Base-by-base conservation (phyloP, 2,329 filamentous ascomycete species). In the Monosporascus cannonballus region DNA sequence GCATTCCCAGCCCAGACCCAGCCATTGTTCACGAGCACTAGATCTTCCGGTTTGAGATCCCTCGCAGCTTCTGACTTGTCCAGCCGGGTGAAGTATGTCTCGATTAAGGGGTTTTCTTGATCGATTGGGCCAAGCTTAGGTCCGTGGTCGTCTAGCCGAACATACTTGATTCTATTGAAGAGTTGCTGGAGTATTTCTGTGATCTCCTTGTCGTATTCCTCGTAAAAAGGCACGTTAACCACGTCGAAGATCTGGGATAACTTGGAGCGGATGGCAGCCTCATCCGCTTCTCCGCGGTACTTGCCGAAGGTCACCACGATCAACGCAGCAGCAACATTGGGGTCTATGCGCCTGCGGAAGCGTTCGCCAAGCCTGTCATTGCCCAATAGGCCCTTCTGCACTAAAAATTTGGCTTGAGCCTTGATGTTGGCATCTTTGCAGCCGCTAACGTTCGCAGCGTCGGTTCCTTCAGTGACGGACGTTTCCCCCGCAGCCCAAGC, bases 1-100 rank as follows among this genome's bases (percentile, higher is more conserved):
- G 94, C 93, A 71, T 97, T 95, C 6, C 93, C 93, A 54, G 90
- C 93, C 94, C 94, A 99, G 8, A 99, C 92, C 94, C 94, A 99
- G 44, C 94, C 94, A 66, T 99, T 99, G 72, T 97, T 97, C 41
- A 86, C 92, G 49, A 99, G 74, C 2, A 90, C 89, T 46, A 96
- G 78, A 44, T 91, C 86, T 53, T 86, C 86, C 1, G 85, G 78
- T 53, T 85, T 85, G 64, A 95, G 87, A 64, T 89, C 85, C 56
- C 84, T 79, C 0, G 94, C 96, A 11, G 79, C 83, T 11, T 87
- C 83, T 62, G 96, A 96, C 30, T 80, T 68, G 1, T 92, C 89
- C 41, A 99, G 76, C 27, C 93, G 84, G 0, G 94, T 97, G 71
- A 99, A 99, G 73, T 99, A 99, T 0, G 88, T 80, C 74, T 99